Percentiles rank a stretch among this genome's conserved stretches.
Evolutionary conservation across 2,329 filamentous ascomycete species (phyloP).

Genomic region (Fusarium pseudocircinatum): DNA sequence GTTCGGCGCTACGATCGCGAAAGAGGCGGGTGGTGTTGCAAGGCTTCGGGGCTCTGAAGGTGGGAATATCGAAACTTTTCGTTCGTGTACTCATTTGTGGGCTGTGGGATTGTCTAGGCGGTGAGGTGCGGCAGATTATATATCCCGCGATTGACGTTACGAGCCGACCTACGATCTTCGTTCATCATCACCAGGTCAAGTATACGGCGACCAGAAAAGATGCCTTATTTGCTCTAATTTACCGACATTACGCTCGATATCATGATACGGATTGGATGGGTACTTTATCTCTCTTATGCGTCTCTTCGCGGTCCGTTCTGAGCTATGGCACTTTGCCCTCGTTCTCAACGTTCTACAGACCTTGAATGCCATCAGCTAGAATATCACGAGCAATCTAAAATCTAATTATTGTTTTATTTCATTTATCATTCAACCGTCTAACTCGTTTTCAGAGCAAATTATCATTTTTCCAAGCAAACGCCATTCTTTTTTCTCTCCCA

Average conservation of each 20-base stretch:
- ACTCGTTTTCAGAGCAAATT: neutral
- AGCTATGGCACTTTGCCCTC: neutral
- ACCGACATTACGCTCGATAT: neutral
- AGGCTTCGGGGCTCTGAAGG: constrained; percentile 43
- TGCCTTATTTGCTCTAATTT: neutral
- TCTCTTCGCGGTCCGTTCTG: neutral
- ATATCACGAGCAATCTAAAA: neutral
- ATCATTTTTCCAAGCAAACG: constrained; percentile 9
- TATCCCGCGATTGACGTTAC: constrained; percentile 11
- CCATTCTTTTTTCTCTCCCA: constrained; percentile 2
- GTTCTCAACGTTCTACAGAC: neutral
- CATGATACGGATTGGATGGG: neutral
- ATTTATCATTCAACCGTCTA: constrained; percentile 12
- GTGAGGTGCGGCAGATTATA: constrained; percentile 50
- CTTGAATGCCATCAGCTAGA: neutral
- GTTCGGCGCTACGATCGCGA: constrained; percentile 41
- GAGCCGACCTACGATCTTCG: constrained; percentile 5
- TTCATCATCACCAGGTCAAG: constrained; percentile 9
- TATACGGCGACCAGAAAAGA: neutral
- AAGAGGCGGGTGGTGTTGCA: constrained; percentile 43
- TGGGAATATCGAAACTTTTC: constrained; percentile 57
- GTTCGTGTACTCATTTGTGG: constrained; percentile 53
- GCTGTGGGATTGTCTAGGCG: constrained; percentile 53
- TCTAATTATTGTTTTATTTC: constrained; percentile 15
- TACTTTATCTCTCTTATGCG: neutral